phyloP scores from a whole-genome alignment of 2,329 filamentous ascomycete species.

The Colletotrichum cuscutae region DNA sequence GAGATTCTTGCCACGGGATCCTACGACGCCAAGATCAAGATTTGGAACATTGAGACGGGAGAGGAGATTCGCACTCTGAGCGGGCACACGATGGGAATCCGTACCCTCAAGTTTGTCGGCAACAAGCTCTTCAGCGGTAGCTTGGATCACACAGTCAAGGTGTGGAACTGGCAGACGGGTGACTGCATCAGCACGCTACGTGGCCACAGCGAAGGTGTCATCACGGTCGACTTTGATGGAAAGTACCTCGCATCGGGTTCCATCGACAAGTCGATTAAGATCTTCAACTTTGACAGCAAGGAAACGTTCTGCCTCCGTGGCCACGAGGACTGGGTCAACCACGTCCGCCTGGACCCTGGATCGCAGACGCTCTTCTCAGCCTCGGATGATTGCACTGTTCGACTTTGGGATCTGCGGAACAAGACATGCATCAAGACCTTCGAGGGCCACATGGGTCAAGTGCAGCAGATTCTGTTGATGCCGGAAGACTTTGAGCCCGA shows the following conservation, averaged over 20 bases:
- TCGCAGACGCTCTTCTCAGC: conserved; percentile 92
- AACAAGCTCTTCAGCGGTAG: conserved; percentile 91
- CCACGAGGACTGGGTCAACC: conserved; percentile 95
- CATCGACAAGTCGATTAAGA: conserved; percentile 87
- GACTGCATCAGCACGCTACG: conserved; percentile 84
- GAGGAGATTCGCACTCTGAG: conserved; percentile 85
- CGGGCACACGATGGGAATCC: conserved; percentile 85
- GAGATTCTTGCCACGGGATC: conserved; percentile 93
- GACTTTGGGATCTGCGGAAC: conserved; percentile 92
- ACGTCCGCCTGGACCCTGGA: conserved; percentile 84
- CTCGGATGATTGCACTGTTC: conserved; percentile 91
- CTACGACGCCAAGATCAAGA: conserved; percentile 94
- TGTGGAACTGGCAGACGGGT: conserved; percentile 98
- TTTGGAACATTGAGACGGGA: conserved; percentile 93
- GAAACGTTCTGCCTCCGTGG: conserved; percentile 83
- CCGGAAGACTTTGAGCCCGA: conserved; percentile 92
- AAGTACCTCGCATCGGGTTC: conserved; percentile 89
- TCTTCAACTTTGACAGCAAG: conserved; percentile 91
- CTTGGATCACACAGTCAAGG: conserved; percentile 85
- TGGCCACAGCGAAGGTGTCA: conserved; percentile 84
- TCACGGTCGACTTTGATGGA: conserved; percentile 87
- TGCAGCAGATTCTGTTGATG: conserved; percentile 89
- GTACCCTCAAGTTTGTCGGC: conserved; percentile 93
- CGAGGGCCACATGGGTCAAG: conserved; percentile 91
- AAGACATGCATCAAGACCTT: conserved; percentile 79